Evolutionary conservation across 1,139 yeast species (phyloP), one percentile per base, ranked within the genome.

Genomic region (Pichia sp.): DNA sequence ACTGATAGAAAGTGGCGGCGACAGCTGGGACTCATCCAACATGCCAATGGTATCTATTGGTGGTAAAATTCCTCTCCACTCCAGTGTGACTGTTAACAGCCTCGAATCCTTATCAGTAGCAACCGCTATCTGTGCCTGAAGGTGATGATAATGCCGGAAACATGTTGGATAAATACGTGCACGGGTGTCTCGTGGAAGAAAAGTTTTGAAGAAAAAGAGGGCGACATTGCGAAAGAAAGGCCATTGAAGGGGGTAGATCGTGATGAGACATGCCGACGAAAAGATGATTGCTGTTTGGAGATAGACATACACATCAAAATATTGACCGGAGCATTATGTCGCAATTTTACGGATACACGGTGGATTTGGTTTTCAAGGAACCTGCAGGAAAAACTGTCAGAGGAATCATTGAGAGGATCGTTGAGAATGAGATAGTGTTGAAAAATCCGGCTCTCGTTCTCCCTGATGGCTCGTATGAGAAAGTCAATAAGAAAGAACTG

Each of bases 271-370:
- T 32, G 34, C 8, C 34, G 8, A 8, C 6, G 34, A n/a, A n/a
- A n/a, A n/a, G n/a, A n/a, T n/a, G 26, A 23, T 23, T 23, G 26
- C 26, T 23, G 26, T 23, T 23, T 23, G 26, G 26, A 23, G 26
- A 23, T 23, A 23, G 26, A 23, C 26, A 23, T 23, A 23, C 26
- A 23, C 16, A 36, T n/a, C 30, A 7, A 5, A 45, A 5, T 3
- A 16, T 29, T 29, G 5, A 5, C 11, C 19, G 7, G 19, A 19
- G n/a, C 11, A n/a, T n/a, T n/a, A 68, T 68, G 72, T 67, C 72
- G 32, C 84, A 81, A 60, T 81, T 82, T 61, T 67, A 78, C 52
- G 82, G 84, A 53, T 83, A 79, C 64, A 76, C 76, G 51, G 84
- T 84, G 16, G 77, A 76, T 59, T 63, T 84, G 43, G 67, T 67